Conservation (phyloP, 2,329 filamentous ascomycete genomes). For the Colletotrichum endophyticum region DNA sequence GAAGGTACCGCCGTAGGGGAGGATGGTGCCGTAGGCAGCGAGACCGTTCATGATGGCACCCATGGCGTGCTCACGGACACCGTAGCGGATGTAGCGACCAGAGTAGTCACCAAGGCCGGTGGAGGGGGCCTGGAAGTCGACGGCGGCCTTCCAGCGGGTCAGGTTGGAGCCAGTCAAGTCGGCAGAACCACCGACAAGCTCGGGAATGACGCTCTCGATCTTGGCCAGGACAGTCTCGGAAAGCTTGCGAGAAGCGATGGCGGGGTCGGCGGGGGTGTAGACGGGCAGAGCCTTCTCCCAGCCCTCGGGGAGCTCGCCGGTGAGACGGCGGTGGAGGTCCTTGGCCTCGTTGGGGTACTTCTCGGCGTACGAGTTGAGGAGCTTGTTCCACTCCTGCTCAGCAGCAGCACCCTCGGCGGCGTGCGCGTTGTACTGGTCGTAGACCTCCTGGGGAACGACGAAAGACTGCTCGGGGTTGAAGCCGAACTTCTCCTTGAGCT, state of each 20-base stretch:
- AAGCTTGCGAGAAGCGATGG: conserved; percentile 92
- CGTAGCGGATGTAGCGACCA: conserved; percentile 92
- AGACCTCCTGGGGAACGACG: conserved; percentile 91
- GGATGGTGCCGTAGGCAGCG: conserved; percentile 90
- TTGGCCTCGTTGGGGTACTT: conserved; percentile 79
- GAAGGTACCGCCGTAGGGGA: conserved; percentile 96
- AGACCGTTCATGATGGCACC: conserved; percentile 95
- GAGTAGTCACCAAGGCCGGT: conserved; percentile 86
- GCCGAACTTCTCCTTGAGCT: conserved; percentile 93
- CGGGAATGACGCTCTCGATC: conserved; percentile 82
- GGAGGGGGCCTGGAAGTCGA: conserved; percentile 94
- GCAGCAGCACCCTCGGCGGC: conserved; percentile 83
- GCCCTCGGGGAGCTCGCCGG: conserved; percentile 86
- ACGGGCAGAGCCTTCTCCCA: conserved; percentile 94
- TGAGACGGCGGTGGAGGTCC: conserved; percentile 82
- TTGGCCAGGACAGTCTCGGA: conserved; percentile 93
- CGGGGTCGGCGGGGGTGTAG: conserved; percentile 85
- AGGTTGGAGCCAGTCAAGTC: conserved; percentile 99
- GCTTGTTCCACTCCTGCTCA: conserved; percentile 94
- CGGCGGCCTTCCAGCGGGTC: conserved; percentile 95
- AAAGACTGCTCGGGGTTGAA: conserved; percentile 96
- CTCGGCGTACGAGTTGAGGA: conserved; percentile 84
- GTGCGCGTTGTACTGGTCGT: conserved; percentile 88
- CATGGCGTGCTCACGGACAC: conserved; percentile 92
- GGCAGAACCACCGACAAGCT: conserved; percentile 94